phyloP scores from a whole-genome alignment of 73 alveolate genomes.

The Uronychia binucleata region DNA sequence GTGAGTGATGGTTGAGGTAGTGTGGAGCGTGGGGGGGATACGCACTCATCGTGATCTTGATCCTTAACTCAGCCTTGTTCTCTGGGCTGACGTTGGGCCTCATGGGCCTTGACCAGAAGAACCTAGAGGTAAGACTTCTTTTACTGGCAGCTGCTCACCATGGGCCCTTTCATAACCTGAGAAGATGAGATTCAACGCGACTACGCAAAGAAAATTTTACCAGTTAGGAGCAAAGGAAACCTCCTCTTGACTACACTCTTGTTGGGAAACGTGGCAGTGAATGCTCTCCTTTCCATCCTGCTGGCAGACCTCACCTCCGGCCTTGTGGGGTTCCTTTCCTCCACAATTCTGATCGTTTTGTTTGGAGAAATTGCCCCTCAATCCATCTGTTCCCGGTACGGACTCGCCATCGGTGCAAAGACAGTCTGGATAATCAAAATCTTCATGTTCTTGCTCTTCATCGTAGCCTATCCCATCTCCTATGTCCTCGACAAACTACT shows the following conservation, averaged over 20 bases:
- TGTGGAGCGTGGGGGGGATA: constrained; percentile 50
- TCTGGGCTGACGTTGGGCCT: constrained; percentile 79
- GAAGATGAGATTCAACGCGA: constrained; percentile 50
- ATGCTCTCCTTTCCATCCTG: constrained; percentile 60
- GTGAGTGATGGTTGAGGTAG: too few species aligned
- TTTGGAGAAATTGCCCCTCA: constrained; percentile 84
- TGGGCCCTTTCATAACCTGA: constrained; percentile 58
- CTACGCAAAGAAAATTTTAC: constrained; percentile 70
- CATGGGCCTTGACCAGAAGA: constrained; percentile 68
- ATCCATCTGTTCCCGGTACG: constrained; percentile 81
- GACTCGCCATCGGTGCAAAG: constrained; percentile 60
- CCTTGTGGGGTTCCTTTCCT: constrained; percentile 26
- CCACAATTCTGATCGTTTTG: constrained; percentile 62
- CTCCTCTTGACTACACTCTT: constrained; percentile 69
- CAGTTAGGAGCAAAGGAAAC: constrained; percentile 75
- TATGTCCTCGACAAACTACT: constrained; percentile 71
- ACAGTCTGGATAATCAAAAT: constrained; percentile 36
- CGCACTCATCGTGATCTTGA: constrained; percentile 5
- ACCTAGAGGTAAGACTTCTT: constrained; percentile 38
- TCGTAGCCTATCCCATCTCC: constrained; percentile 73
- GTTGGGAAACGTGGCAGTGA: constrained; percentile 77
- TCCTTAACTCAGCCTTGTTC: constrained; percentile 62
- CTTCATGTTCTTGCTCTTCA: constrained; percentile 46
- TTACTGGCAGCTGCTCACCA: constrained; percentile 36
- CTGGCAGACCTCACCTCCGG: constrained; percentile 62